Percentiles rank a stretch among this genome's conserved stretches.
Conservation (phyloP, 2,329 filamentous ascomycete genomes). For the Biscogniauxia mediterranea region DNA sequence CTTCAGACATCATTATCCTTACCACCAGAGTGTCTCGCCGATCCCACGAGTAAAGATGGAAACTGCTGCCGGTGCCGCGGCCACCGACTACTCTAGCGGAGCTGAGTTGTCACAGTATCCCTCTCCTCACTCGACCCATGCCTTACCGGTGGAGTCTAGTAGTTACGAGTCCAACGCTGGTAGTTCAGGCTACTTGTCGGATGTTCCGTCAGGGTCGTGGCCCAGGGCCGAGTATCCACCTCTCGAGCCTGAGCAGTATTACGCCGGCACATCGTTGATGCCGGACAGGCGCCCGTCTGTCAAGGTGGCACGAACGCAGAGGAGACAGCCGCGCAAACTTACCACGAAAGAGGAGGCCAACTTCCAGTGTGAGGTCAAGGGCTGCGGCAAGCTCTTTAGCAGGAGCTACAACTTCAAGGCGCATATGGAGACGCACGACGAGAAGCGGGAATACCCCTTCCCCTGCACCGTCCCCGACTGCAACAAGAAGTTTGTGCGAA, state of each 20-base stretch:
- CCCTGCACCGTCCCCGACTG: conserved; percentile 65
- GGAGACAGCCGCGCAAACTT: conserved; percentile 46
- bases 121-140: conserved; percentile 38
- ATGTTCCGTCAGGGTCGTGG: conserved; percentile 38
- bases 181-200: conserved; percentile 39
- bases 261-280: conserved; percentile 27
- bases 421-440: conserved; percentile 81
- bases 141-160: conserved; percentile 31
- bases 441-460: conserved; percentile 68
- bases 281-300: conserved; percentile 30
- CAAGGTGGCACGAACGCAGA: conserved; percentile 33
- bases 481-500: conserved; percentile 74
- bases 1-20: conserved; percentile 33
- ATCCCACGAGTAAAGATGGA: conserved; percentile 42
- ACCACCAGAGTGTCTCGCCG: conserved; percentile 31
- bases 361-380: conserved; percentile 64
- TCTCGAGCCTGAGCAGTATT: conserved; percentile 35
- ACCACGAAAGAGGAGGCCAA: conserved; percentile 69
- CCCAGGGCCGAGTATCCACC: conserved; percentile 38
- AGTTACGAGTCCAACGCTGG: conserved; percentile 29
- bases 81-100: conserved; percentile 35
- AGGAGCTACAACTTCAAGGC: conserved; percentile 84
- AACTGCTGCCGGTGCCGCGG: conserved; percentile 21
- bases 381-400: conserved; percentile 78
- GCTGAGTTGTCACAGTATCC: conserved; percentile 41